phyloP scores from a whole-genome alignment of 352 stramenopile species.

The Pythium graminicola region DNA sequence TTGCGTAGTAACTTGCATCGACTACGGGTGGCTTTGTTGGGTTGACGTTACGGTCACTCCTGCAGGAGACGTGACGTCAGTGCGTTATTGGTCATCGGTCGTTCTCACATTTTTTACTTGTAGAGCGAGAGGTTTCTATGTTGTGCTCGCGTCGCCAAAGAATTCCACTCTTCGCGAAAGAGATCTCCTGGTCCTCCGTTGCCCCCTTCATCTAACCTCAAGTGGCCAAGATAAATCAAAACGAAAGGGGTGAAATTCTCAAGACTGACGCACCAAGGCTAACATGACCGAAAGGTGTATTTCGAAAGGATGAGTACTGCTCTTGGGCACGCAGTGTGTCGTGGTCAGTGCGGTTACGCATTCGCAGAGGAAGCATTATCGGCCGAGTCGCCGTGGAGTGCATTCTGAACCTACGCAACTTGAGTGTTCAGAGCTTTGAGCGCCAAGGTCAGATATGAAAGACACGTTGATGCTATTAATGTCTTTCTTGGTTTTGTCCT shows the following conservation, averaged over 20 bases:
- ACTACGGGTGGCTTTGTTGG: constrained; percentile 35
- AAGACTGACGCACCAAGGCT: constrained; percentile 2
- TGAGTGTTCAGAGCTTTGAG: too few species aligned
- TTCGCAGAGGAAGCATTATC: constrained; percentile 46
- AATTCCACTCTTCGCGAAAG: constrained; percentile 42
- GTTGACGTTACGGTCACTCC: constrained; percentile 45
- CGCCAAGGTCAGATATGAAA: too few species aligned
- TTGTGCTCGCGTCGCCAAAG: constrained; percentile 26
- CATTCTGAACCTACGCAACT: too few species aligned
- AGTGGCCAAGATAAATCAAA: too few species aligned
- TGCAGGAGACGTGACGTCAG: constrained; percentile 8
- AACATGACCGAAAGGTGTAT: constrained; percentile 34
- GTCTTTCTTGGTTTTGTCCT: not conserved
- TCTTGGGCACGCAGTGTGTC: constrained; percentile 27
- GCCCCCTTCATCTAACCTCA: constrained; percentile 20
- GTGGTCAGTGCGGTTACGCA: constrained; percentile 31
- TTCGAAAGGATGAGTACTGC: constrained; percentile 45
- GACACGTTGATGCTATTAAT: not conserved
- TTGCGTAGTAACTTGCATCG: constrained; percentile 38
- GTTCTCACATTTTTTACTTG: too few species aligned
- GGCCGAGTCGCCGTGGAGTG: constrained; percentile 10
- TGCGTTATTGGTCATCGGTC: too few species aligned
- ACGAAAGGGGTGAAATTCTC: too few species aligned
- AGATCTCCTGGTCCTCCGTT: constrained; percentile 31
- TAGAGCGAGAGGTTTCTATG: constrained; percentile 26